A percentile compares a stretch with the other conserved stretches of the same genome.
Conservation (phyloP, 2,329 filamentous ascomycete species). For the Fusarium siculi region DNA sequence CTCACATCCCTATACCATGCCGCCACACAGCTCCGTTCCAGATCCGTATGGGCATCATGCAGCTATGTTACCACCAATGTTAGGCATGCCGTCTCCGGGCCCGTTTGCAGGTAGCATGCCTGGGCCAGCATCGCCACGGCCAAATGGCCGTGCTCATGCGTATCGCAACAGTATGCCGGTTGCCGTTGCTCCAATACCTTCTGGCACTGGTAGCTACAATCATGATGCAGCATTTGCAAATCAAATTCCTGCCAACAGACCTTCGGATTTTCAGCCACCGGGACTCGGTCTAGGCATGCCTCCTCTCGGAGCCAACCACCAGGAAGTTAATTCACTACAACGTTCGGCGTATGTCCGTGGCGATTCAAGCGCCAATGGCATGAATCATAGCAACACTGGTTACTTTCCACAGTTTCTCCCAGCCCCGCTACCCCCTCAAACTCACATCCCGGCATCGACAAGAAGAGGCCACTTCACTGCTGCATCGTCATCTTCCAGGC, state of each 20-base stretch:
- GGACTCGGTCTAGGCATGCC: slow-evolving; percentile 21
- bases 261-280: slow-evolving; percentile 34
- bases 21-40: slow-evolving; percentile 21
- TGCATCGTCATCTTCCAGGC: slow-evolving; percentile 28
- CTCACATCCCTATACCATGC: slow-evolving; percentile 28
- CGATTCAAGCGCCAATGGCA: slow-evolving; percentile 32
- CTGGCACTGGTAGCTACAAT: slow-evolving; percentile 7
- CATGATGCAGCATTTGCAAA: slow-evolving; percentile 38
- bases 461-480: slow-evolving; percentile 30
- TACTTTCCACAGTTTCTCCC: slow-evolving; percentile 23
- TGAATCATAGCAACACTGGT: slow-evolving; percentile 31
- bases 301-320: slow-evolving; percentile 26
- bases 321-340: slow-evolving; percentile 38
- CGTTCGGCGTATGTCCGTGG: slow-evolving; percentile 30
- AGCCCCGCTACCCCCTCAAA: slow-evolving; percentile 31
- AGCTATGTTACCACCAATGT: slow-evolving; percentile 39
- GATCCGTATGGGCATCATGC: slow-evolving; percentile 38
- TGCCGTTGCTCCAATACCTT: slow-evolving; percentile 5
- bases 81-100: slow-evolving; percentile 29
- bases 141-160: slow-evolving; percentile 16
- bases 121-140: slow-evolving; percentile 25
- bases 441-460: slow-evolving; percentile 24
- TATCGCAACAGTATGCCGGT: slow-evolving; percentile 28
- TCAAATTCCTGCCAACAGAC: slow-evolving; percentile 33
- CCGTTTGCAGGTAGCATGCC: slow-evolving; percentile 26